Conservation (phyloP, 352 stramenopile genomes). For the Hyaloperonospora arabidopsidis region DNA sequence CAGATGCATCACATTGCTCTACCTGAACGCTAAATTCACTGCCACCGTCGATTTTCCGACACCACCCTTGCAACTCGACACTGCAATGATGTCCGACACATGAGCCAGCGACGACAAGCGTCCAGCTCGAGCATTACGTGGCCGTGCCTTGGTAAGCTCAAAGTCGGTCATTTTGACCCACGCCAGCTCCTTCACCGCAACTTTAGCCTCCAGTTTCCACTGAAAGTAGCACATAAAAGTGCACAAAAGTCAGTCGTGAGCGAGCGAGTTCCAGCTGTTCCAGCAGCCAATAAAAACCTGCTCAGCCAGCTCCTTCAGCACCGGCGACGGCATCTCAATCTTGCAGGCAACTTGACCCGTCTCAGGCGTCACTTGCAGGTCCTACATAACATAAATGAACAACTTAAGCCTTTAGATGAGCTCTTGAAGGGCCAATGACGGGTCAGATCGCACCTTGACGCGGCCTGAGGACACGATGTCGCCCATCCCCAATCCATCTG, state of each 20-base stretch:
- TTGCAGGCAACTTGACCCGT: slow-evolving; percentile 56
- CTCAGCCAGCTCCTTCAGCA: slow-evolving; percentile 58
- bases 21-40: slow-evolving; percentile 96
- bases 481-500: slow-evolving; percentile 62
- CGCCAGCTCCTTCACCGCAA: slow-evolving; percentile 43
- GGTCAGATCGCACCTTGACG: slow-evolving; percentile 48
- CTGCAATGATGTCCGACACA: slow-evolving; percentile 84
- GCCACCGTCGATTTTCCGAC: slow-evolving; percentile 99
- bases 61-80: slow-evolving; percentile 94
- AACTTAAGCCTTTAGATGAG: background rate
- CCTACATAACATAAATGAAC: slow-evolving; percentile 24
- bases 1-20: background rate
- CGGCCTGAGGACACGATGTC: slow-evolving; percentile 70
- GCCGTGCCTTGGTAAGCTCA: slow-evolving; percentile 50
- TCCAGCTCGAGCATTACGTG: slow-evolving; percentile 54
- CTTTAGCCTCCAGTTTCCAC: slow-evolving; percentile 59
- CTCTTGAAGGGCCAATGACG: background rate
- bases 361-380: slow-evolving; percentile 41
- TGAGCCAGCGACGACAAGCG: slow-evolving; percentile 75
- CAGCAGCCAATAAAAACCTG: slow-evolving; percentile 35
- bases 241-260: background rate
- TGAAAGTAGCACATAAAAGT: slow-evolving; percentile 13
- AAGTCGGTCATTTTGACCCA: slow-evolving; percentile 74
- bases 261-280: background rate
- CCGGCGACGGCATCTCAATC: slow-evolving; percentile 61